A percentile compares a stretch with the other conserved stretches of the same genome.
Conservation (phyloP, 2,329 filamentous ascomycete genomes). For the Fusarium bulbicola region DNA sequence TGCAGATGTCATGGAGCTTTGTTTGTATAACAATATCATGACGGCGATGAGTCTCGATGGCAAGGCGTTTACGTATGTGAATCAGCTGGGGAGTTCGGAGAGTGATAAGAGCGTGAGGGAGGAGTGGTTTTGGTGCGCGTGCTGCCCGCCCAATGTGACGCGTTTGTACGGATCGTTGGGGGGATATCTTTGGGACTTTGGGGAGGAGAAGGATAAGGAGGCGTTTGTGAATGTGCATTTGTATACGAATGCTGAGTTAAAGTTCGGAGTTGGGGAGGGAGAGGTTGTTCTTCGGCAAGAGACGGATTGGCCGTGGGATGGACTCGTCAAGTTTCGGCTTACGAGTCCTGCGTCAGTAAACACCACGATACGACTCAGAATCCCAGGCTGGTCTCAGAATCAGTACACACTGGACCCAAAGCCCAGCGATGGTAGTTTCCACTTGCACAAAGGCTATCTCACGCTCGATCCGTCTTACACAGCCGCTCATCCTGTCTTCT, state of each 20-base stretch:
- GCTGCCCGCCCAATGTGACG: constrained; percentile 68
- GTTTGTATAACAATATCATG: constrained; percentile 68
- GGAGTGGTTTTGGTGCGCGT: constrained; percentile 61
- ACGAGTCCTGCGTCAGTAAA: constrained; percentile 26
- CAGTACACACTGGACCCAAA: constrained; percentile 48
- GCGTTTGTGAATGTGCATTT: constrained; percentile 63
- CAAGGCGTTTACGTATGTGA: constrained; percentile 68
- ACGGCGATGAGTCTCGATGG: constrained; percentile 66
- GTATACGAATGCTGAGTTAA: constrained; percentile 60
- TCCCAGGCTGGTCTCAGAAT: constrained; percentile 61
- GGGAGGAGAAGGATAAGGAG: constrained; percentile 24
- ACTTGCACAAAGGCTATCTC: constrained; percentile 58
- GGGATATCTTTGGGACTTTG: constrained; percentile 63
- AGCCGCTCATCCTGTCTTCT: constrained; percentile 45
- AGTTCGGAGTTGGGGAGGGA: constrained; percentile 48
- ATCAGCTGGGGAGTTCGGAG: constrained; percentile 62
- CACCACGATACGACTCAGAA: constrained; percentile 58
- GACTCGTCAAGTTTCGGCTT: constrained; percentile 58
- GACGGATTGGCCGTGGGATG: constrained; percentile 67
- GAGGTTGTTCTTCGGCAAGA: constrained; percentile 49
- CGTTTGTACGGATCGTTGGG: constrained; percentile 65
- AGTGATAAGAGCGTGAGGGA: constrained; percentile 1
- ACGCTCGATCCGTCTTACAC: constrained; percentile 54
- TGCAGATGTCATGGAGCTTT: constrained; percentile 68
- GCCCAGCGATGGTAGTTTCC: constrained; percentile 9